Evolutionary conservation across 2,329 filamentous ascomycete species (phyloP).

Genomic region (Neoscytalidium dimidiatum): DNA sequence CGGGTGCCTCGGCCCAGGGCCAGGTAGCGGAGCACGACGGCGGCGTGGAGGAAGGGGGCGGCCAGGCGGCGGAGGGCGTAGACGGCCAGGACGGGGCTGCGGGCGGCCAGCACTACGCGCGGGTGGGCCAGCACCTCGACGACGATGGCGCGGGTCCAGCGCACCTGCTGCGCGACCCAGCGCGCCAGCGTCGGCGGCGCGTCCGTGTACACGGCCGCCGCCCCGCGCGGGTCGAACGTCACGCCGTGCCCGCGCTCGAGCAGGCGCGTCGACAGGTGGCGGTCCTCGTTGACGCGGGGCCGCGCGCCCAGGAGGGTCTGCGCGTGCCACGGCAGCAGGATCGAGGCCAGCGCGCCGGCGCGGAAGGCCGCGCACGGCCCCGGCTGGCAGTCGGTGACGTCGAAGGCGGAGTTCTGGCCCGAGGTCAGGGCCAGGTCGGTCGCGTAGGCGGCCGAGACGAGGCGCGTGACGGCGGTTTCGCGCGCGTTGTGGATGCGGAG

Average conservation of each 20-base stretch:
- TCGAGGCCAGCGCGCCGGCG: conserved; percentile 29
- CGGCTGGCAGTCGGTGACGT: conserved; percentile 39
- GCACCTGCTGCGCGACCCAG: conserved; percentile 42
- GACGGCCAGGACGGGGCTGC: conserved; percentile 38
- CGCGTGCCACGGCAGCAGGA: conserved; percentile 39
- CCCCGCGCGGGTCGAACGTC: conserved; percentile 35
- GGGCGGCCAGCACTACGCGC: conserved; percentile 35
- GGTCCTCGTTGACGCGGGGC: conserved; percentile 40
- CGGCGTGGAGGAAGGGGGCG: background rate
- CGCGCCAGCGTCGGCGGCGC: conserved; percentile 36
- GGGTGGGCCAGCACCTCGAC: conserved; percentile 41
- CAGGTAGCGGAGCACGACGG: background rate
- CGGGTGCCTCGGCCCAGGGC: background rate
- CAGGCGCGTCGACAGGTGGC: conserved; percentile 40
- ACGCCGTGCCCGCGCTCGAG: conserved; percentile 39
- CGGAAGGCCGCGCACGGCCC: conserved; percentile 41
- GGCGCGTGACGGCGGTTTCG: conserved; percentile 32
- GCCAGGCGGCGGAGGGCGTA: conserved; percentile 32
- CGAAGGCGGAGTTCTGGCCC: conserved; percentile 32
- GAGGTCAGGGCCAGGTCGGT: conserved; percentile 38
- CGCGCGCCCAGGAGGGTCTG: conserved; percentile 34
- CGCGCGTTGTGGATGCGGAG: conserved; percentile 37
- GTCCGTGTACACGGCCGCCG: conserved; percentile 38
- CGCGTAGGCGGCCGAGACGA: conserved; percentile 37
- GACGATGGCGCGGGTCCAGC: conserved; percentile 39